These are phyloP conservation scores for Magnusiomyces fungicola DNA, from an alignment of 1,139 yeast genomes.

Conservation along the genomic window DNA sequence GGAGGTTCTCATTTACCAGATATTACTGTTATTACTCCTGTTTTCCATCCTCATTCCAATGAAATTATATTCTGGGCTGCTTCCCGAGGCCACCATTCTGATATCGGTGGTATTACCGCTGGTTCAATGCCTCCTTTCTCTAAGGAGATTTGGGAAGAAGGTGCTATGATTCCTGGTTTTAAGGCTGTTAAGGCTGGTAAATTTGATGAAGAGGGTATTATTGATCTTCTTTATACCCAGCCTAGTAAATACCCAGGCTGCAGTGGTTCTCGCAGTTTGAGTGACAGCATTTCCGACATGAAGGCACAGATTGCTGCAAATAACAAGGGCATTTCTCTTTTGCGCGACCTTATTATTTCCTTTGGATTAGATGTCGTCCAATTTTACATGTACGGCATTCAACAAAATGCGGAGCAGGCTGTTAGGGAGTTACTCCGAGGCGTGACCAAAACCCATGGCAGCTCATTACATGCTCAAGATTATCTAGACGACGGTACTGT, in stretches of 20 bases:
- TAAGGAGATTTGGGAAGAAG: slow-evolving; percentile 55
- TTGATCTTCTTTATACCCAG: slow-evolving; percentile 41
- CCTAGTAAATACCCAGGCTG: slow-evolving; percentile 52
- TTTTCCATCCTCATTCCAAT: slow-evolving; percentile 47
- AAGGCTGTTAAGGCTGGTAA: slow-evolving; percentile 49
- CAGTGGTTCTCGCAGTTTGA: slow-evolving; percentile 52
- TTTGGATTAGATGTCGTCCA: slow-evolving; percentile 46
- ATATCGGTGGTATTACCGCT: slow-evolving; percentile 59
- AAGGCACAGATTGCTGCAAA: slow-evolving; percentile 66
- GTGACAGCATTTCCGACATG: slow-evolving; percentile 54
- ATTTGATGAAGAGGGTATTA: slow-evolving; percentile 48
- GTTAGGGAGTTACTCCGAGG: slow-evolving; percentile 41
- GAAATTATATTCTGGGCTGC: slow-evolving; percentile 54
- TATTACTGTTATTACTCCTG: slow-evolving; percentile 70
- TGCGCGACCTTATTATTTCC: slow-evolving; percentile 43
- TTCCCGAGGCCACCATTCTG: slow-evolving; percentile 62
- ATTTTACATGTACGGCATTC: slow-evolving; percentile 54
- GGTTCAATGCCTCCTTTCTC: slow-evolving; percentile 64
- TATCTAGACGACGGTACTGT: slow-evolving; percentile 57
- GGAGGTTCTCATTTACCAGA: slow-evolving; percentile 85
- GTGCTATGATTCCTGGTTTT: slow-evolving; percentile 52
- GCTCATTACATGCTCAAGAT: slow-evolving; percentile 40
- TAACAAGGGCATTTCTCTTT: slow-evolving; percentile 51
- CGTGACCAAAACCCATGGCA: slow-evolving; percentile 27
- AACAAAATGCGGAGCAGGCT: slow-evolving; percentile 51